A percentile compares a stretch with the other conserved stretches of the same genome.
Conservation (phyloP, 2,329 filamentous ascomycete species). For the Aureobasidium sp. region DNA sequence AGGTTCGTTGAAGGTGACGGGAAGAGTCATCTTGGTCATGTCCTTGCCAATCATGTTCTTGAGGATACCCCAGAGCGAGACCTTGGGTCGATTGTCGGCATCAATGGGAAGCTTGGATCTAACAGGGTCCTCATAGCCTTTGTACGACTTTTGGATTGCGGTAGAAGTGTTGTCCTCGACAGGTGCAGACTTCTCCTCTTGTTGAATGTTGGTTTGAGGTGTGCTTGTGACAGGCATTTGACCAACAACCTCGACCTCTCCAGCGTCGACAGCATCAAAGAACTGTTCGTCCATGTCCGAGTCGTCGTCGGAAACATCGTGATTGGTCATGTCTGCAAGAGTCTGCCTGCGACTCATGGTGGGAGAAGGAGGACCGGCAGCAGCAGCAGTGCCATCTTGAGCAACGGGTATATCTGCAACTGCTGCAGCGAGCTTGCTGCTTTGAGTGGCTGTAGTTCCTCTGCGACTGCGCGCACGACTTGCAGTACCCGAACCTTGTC, state of each 20-base stretch:
- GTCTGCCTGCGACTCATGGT: constrained; percentile 53
- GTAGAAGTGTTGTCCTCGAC: constrained; percentile 36
- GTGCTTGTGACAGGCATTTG: constrained; percentile 50
- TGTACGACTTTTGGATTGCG: constrained; percentile 72
- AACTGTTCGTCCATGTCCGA: constrained; percentile 89
- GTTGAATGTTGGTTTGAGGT: constrained; percentile 17
- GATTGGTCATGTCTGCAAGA: constrained; percentile 61
- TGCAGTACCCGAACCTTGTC: constrained; percentile 29
- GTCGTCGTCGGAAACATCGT: constrained; percentile 64
- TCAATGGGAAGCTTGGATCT: constrained; percentile 78
- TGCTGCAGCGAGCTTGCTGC: constrained; percentile 16
- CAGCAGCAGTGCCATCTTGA: constrained; percentile 15
- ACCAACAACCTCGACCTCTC: constrained; percentile 74
- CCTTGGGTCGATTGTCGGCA: constrained; percentile 84
- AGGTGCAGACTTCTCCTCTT: constrained; percentile 13
- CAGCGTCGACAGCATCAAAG: constrained; percentile 92
- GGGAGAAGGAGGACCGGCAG: background rate
- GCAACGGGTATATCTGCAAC: constrained; percentile 16
- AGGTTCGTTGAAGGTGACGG: constrained; percentile 97
- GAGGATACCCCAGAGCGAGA: constrained; percentile 91
- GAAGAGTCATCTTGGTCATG: constrained; percentile 99
- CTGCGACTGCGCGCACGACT: constrained; percentile 16
- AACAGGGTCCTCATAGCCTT: constrained; percentile 85
- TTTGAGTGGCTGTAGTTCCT: constrained; percentile 11
- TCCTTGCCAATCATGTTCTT: constrained; percentile 99